Base-by-base conservation (phyloP, 139 green algal genomes). In the Coelastrella sp. region DNA sequence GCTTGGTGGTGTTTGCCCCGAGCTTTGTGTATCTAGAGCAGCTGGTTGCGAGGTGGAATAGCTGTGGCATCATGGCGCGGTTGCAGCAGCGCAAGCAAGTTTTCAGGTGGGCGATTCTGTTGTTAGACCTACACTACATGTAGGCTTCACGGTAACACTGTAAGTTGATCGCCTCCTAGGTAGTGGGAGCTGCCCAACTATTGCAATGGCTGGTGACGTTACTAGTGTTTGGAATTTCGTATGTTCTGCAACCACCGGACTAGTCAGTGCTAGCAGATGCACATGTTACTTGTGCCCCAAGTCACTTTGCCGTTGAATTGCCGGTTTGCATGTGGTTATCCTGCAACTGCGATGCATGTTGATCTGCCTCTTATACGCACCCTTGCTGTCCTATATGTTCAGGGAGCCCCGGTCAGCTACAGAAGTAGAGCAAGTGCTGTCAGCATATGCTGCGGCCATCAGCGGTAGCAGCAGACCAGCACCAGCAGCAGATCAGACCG, bases 1-100 rank as follows among this genome's bases (percentile, higher is more conserved):
- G 98, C 0, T 80, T 99, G 54, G 96, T 99, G 17, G 95, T 95
- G 6, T 99, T 99, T 92, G 97, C 98, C 57, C 97, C 98, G 3
- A 99, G 96, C 57, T 99, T 98, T 92, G 90, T 85, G 0, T 98
- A 99, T 85, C 73, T 92, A 5, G 94, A 96, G 14, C 83, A 94
- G 73, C 54, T 94, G 65, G 20, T 84, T 54, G 14, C 4, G 14
- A 90, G 89, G 17, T 99, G 97, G 97, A 65, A 86, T 17, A 64
- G 47, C 17, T 95, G 79, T 7, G 96, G 95, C 5, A 32, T 95
- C 16, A 88, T 96, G 77, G 20, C 19, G 0, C 16, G 86, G 13
- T 89, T 99, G 65, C 57, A 64, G 4, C 75, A 85, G 10, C 93
- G 93, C n/a, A 98, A 95, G 86, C 7, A 76, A 59, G n/a, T 93